phyloP scores from a whole-genome alignment of 768 basidiomycete species.

The Calocybe indica region DNA sequence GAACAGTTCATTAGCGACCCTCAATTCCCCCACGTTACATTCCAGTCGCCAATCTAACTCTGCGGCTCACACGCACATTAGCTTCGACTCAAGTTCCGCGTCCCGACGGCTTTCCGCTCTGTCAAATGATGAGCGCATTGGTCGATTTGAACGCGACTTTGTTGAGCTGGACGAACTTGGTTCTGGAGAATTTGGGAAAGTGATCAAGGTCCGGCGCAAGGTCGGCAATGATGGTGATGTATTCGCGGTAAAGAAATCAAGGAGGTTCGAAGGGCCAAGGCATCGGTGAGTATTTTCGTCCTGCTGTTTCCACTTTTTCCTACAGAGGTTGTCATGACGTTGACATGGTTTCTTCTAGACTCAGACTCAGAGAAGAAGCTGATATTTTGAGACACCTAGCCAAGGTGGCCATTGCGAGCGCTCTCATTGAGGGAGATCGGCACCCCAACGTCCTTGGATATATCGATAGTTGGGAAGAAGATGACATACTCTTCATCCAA shows the following conservation, averaged over 20 bases:
- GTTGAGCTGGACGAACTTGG: slow-evolving; percentile 77
- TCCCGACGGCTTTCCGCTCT: slow-evolving; percentile 31
- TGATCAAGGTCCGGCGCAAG: slow-evolving; percentile 78
- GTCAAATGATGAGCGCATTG: slow-evolving; percentile 44
- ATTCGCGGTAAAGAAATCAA: slow-evolving; percentile 92
- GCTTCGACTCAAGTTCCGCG: slow-evolving; percentile 11
- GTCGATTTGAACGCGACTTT: slow-evolving; percentile 79
- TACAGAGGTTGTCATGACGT: slow-evolving; percentile 9
- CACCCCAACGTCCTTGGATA: slow-evolving; percentile 86
- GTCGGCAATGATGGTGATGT: slow-evolving; percentile 43
- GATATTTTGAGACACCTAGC: slow-evolving; percentile 81
- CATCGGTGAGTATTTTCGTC: slow-evolving; percentile 62
- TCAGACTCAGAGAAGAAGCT: slow-evolving; percentile 91
- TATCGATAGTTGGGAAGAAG: slow-evolving; percentile 95
- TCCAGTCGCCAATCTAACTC: slow-evolving; percentile 15
- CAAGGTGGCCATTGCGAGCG: slow-evolving; percentile 27
- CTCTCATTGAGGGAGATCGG: slow-evolving; percentile 21
- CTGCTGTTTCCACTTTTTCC: slow-evolving; percentile 14
- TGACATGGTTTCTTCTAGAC: slow-evolving; percentile 33
- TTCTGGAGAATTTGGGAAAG: slow-evolving; percentile 90
- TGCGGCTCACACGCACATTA: slow-evolving; percentile 10
- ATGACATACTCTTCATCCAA: slow-evolving; percentile 81
- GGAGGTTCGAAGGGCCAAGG: slow-evolving; percentile 84
- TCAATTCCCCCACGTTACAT: slow-evolving; percentile 38
- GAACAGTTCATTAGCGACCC: slow-evolving; percentile 37